Evolutionary conservation across 257 asterid species (phyloP).

Genomic region (Solanum paucissectum): DNA sequence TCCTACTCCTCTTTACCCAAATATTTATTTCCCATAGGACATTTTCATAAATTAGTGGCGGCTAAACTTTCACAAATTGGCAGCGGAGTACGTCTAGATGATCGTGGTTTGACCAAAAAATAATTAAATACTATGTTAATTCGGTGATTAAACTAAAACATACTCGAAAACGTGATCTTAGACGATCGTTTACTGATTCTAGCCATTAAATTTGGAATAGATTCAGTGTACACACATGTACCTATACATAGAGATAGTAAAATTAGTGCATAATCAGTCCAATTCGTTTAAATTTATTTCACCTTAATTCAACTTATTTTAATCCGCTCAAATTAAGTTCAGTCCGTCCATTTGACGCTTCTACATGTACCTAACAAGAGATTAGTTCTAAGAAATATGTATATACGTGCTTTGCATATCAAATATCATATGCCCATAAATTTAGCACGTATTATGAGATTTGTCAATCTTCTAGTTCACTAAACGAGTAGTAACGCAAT

Average conservation of each 20-base stretch:
- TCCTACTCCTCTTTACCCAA: neutral
- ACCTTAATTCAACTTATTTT: too few species aligned
- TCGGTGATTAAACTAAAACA: neutral
- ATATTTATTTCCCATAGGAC: neutral
- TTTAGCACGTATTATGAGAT: neutral
- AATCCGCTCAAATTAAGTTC: too few species aligned
- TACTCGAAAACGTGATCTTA: neutral
- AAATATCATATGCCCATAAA: neutral
- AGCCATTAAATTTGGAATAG: neutral
- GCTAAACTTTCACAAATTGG: neutral
- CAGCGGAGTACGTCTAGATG: neutral
- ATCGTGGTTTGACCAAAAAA: neutral
- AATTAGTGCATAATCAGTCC: neutral
- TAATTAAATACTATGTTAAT: neutral
- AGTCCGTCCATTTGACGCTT: too few species aligned
- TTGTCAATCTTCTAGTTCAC: neutral
- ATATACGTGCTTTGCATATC: neutral
- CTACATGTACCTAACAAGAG: neutral
- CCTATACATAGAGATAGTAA: neutral
- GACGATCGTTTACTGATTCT: neutral
- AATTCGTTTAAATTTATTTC: too few species aligned
- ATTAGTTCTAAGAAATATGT: neutral
- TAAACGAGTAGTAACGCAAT: neutral
- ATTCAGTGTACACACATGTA: neutral
- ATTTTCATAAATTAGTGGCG: neutral